Evolutionary conservation across 2,329 filamentous ascomycete genomes (phyloP).

Genomic region (Raffaelea arxii): DNA sequence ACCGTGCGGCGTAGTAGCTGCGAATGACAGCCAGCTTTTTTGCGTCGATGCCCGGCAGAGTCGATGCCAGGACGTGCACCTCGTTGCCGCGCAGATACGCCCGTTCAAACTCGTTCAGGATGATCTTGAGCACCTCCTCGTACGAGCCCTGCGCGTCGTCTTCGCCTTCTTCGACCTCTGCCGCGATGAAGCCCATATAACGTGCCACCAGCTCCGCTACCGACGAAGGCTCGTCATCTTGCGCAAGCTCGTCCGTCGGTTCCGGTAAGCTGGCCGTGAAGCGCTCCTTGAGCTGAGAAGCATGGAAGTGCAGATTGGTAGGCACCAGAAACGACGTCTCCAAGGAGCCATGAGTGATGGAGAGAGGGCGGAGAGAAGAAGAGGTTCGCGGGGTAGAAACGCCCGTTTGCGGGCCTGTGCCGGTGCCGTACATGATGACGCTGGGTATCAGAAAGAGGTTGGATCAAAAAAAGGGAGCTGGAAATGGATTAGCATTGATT

Average conservation of each 20-base stretch:
- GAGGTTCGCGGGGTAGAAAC: conserved; percentile 93
- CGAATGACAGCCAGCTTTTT: conserved; percentile 89
- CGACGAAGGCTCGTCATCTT: conserved; percentile 98
- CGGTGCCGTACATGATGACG: conserved; percentile 72
- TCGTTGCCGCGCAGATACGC: conserved; percentile 93
- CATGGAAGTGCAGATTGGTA: conserved; percentile 91
- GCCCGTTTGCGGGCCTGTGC: conserved; percentile 81
- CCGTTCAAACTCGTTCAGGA: conserved; percentile 93
- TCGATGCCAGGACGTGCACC: conserved; percentile 80
- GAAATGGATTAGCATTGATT: not conserved
- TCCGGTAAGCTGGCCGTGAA: conserved; percentile 78
- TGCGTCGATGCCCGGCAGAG: conserved; percentile 76
- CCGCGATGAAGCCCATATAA: conserved; percentile 83
- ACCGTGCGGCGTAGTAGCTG: conserved; percentile 84
- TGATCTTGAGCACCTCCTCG: conserved; percentile 82
- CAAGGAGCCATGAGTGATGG: conserved; percentile 84
- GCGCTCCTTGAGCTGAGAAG: conserved; percentile 83
- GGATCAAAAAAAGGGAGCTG: conserved; percentile 5
- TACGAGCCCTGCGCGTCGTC: conserved; percentile 83
- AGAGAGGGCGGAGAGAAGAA: conserved; percentile 83
- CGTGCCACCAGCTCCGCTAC: conserved; percentile 83
- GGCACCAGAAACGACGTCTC: conserved; percentile 95
- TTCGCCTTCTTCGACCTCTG: conserved; percentile 85
- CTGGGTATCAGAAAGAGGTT: conserved; percentile 32
- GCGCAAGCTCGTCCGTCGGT: conserved; percentile 92